Conservation (phyloP, 179 eudicot genomes). For the Vitellaria paradoxa region DNA sequence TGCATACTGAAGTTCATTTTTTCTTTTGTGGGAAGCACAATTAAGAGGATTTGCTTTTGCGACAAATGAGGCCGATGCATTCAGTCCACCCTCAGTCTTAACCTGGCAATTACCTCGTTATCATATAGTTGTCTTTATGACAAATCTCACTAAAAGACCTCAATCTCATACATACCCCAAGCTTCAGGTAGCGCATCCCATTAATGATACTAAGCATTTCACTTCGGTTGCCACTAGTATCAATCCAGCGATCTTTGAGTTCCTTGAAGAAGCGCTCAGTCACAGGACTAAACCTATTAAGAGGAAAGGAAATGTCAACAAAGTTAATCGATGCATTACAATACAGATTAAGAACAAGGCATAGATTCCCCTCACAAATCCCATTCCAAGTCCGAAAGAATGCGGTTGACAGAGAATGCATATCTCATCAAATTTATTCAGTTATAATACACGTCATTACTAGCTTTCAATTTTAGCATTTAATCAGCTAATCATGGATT, state of each 20-base stretch:
- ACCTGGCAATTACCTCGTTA: constrained; percentile 52
- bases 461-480: background rate
- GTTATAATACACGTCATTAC: background rate
- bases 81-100: constrained; percentile 95
- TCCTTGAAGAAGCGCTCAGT: constrained; percentile 99
- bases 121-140: constrained; percentile 24
- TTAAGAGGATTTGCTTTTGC: constrained; percentile 97
- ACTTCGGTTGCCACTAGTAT: constrained; percentile 82
- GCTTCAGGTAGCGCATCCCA: constrained; percentile 98
- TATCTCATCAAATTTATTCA: background rate
- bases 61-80: constrained; percentile 98
- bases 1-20: constrained; percentile 97
- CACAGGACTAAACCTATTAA: constrained; percentile 82
- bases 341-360: background rate
- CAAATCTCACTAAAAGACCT: constrained; percentile 4
- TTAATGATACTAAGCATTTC: constrained; percentile 94
- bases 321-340: background rate
- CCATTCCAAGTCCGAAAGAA: background rate
- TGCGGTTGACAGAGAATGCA: background rate
- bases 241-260: constrained; percentile 91
- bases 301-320: constrained; percentile 4
- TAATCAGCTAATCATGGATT: background rate
- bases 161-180: constrained; percentile 70
- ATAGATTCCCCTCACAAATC: background rate
- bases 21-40: constrained; percentile 93